Evolutionary conservation across 75 land plant species (phyloP).

Genomic region (Selaginella tamariscina): DNA sequence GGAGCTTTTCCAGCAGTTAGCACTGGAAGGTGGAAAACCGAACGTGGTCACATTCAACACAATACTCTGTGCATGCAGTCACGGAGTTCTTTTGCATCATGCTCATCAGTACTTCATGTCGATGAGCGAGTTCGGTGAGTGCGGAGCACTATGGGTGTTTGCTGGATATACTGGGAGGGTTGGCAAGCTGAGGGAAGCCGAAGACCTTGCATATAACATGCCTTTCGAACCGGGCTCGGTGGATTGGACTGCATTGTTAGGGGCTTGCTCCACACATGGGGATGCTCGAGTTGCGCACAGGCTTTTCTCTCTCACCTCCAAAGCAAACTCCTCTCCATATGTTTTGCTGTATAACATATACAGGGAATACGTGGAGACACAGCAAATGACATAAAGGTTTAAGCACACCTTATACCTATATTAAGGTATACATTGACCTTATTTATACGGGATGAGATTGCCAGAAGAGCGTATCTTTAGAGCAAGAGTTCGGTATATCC

Average conservation of each 20-base stretch:
- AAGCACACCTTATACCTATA: too few species aligned
- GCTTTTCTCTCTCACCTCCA: background rate
- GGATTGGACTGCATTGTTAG: background rate
- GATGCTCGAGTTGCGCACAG: background rate
- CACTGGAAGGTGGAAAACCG: background rate
- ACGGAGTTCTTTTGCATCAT: background rate
- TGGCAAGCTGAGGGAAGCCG: background rate
- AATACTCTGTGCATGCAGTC: conserved; percentile 7
- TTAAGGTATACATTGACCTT: too few species aligned
- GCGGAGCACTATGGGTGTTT: background rate
- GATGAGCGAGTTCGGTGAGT: background rate
- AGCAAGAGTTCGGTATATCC: too few species aligned
- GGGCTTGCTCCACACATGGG: background rate
- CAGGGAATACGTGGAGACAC: too few species aligned
- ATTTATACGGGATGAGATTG: too few species aligned
- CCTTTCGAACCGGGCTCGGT: background rate
- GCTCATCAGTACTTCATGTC: background rate
- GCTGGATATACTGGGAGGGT: background rate
- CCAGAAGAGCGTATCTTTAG: too few species aligned
- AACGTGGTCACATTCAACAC: conserved; percentile 5
- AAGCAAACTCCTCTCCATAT: background rate
- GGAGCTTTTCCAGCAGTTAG: background rate
- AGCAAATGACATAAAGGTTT: too few species aligned
- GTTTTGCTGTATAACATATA: background rate
- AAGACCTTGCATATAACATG: background rate